Base-by-base conservation (phyloP, 306 rosid genomes). In the Pyrus bretschneideri region DNA sequence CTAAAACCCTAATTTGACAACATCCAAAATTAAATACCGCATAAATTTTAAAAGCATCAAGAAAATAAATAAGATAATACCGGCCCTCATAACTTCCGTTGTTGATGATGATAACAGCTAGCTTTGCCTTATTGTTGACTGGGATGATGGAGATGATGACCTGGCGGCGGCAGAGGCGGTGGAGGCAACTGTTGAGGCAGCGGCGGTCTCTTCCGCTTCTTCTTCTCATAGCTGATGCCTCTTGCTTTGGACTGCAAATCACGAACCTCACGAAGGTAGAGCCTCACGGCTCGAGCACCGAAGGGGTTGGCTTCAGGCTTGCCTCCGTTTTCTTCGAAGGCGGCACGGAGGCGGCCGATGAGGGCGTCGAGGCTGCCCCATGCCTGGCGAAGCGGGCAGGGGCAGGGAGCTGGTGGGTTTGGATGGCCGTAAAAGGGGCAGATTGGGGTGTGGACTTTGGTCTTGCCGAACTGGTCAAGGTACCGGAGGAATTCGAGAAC, bases 311-410 rank as follows among this genome's bases (percentile, higher is more conserved):
- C 91, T 51, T 96, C 99, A 0, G 97, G 94, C 67, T 92, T 91
- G 21, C 99, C 99, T 45, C 99, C 99, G 73, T 96, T 96, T 81
- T 96, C 99, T 69, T 96, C 99, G 23, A 91, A 96, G n/a, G 99
- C 99, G 0, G 99, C 99, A 2, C 99, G 82, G 4, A 96, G 87
- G 21, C 99, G 92, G 1, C 99, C 99, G 68, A 96, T 93, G 44
- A 96, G 97, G 1, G 99, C 98, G 18, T 96, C 99, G 13, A 96
- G 96, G 78, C 99, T 96, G 0, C 99, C 99, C 99, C 99, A 96
- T 0, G 99, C 99, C 76, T 96, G 99, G 15, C 97, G 75, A 4
- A 96, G 92, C 4, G 99, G 99, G 63, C 98, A 96, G 35, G 97
- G 98, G 70, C 99, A 96, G 23, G 99, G 98, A 0, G 98, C 99